Evolutionary conservation across 805 yeast species (phyloP).

Genomic region (Candida germanica): DNA sequence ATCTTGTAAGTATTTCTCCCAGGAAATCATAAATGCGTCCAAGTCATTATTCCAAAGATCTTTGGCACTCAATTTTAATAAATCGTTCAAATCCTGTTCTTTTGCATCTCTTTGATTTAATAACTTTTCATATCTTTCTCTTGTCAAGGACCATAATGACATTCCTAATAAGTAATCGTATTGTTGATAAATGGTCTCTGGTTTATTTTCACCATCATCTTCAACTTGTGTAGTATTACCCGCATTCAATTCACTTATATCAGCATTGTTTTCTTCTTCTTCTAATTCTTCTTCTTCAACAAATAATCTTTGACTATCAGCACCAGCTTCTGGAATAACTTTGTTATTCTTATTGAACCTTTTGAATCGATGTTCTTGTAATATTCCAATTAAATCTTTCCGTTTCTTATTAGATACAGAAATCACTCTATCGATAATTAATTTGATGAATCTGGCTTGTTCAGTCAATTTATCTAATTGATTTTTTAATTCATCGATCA

Average conservation of each 20-base stretch:
- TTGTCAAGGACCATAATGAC: conserved; percentile 91
- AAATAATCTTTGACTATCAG: conserved; percentile 22
- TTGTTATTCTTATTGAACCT: conserved; percentile 68
- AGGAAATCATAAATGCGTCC: conserved; percentile 64
- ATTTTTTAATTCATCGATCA: conserved; percentile 65
- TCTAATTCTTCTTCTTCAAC: conserved; percentile 43
- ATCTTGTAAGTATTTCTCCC: conserved; percentile 62
- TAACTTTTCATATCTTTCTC: conserved; percentile 80
- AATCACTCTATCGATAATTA: conserved; percentile 77
- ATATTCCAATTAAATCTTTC: conserved; percentile 56
- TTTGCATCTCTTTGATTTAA: conserved; percentile 69
- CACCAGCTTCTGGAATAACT: conserved; percentile 47
- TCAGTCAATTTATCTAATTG: conserved; percentile 71
- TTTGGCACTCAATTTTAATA: conserved; percentile 70
- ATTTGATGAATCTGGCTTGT: conserved; percentile 87
- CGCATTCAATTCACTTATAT: conserved; percentile 25
- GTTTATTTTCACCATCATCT: conserved; percentile 39
- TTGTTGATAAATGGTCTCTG: conserved; percentile 57
- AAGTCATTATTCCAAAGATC: conserved; percentile 87
- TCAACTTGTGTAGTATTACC: conserved; percentile 24
- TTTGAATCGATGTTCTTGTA: conserved; percentile 67
- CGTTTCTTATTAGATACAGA: conserved; percentile 74
- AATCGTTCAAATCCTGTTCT: conserved; percentile 63
- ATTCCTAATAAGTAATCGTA: conserved; percentile 88
- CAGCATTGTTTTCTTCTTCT: conserved; percentile 41